A percentile compares a stretch with the other conserved stretches of the same genome.
These are phyloP conservation scores for Jatropha podagrica DNA, from an alignment of 441 rosid species.

Conservation along the genomic window DNA sequence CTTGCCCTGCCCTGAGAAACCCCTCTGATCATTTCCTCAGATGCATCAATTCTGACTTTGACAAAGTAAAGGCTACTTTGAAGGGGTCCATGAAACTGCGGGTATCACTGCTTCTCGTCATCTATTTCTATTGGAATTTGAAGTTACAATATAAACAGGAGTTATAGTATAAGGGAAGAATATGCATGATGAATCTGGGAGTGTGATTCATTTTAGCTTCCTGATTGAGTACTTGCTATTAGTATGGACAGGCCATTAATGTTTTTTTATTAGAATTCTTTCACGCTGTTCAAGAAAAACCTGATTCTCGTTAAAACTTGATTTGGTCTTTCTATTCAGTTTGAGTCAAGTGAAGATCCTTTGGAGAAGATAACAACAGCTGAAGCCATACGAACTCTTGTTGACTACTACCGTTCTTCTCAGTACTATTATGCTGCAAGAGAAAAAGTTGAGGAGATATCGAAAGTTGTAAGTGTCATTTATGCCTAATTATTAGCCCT, in stretches of 20 bases:
- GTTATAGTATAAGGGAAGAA: no score
- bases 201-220: not conserved
- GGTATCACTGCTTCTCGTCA: slow-evolving; percentile 39
- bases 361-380: slow-evolving; percentile 83
- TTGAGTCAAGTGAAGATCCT: slow-evolving; percentile 77
- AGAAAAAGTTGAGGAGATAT: slow-evolving; percentile 77
- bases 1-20: slow-evolving; percentile 43
- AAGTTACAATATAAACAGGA: not conserved
- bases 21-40: slow-evolving; percentile 48
- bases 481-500: no score
- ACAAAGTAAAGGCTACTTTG: slow-evolving; percentile 88
- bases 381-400: slow-evolving; percentile 72
- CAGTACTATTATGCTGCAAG: slow-evolving; percentile 57
- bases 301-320: slow-evolving; percentile 31
- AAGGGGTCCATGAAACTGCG: slow-evolving; percentile 87
- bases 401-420: slow-evolving; percentile 64
- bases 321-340: slow-evolving; percentile 38
- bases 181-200: no score
- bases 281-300: not conserved
- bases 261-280: not conserved
- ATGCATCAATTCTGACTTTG: slow-evolving; percentile 71
- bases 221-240: not conserved
- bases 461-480: slow-evolving; percentile 73
- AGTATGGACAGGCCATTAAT: not conserved
- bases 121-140: not conserved